These are phyloP conservation scores for Keqinozyma sinolaborantium DNA, from an alignment of 1,139 yeast genomes.

Conservation along the genomic window DNA sequence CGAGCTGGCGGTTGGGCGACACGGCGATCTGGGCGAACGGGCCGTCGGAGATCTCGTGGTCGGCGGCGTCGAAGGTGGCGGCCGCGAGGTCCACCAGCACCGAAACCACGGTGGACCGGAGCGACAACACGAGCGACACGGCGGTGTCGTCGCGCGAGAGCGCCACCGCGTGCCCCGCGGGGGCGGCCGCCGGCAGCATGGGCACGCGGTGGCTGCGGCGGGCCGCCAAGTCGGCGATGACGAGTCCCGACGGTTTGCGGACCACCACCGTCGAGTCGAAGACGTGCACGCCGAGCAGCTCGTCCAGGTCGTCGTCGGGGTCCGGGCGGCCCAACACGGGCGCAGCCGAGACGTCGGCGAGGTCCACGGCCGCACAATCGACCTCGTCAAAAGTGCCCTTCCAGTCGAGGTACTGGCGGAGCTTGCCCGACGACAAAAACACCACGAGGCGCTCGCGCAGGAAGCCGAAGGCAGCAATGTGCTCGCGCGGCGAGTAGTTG, in stretches of 20 bases:
- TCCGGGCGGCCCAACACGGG: conserved; percentile 4
- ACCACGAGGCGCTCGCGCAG: conserved; percentile 60
- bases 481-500: conserved; percentile 49
- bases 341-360: conserved; percentile 35
- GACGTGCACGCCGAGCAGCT: conserved; percentile 7
- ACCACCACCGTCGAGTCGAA: conserved; percentile 31
- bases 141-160: conserved; percentile 7
- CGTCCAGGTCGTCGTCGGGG: background rate
- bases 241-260: conserved; percentile 22
- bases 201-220: conserved; percentile 25
- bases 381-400: conserved; percentile 61
- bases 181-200: conserved; percentile 15
- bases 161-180: conserved; percentile 14
- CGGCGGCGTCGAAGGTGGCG: conserved; percentile 22
- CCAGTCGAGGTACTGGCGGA: conserved; percentile 66
- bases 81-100: conserved; percentile 22
- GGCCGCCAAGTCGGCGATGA: conserved; percentile 23
- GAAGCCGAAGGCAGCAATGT: conserved; percentile 55
- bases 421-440: conserved; percentile 53
- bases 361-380: conserved; percentile 26
- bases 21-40: conserved; percentile 51
- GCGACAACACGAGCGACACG: conserved; percentile 23
- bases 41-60: conserved; percentile 49
- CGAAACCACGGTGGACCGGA: conserved; percentile 25
- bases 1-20: conserved; percentile 60